Base-by-base conservation (phyloP, 129 eudicot species). In the Ambrosia artemisiifolia region DNA sequence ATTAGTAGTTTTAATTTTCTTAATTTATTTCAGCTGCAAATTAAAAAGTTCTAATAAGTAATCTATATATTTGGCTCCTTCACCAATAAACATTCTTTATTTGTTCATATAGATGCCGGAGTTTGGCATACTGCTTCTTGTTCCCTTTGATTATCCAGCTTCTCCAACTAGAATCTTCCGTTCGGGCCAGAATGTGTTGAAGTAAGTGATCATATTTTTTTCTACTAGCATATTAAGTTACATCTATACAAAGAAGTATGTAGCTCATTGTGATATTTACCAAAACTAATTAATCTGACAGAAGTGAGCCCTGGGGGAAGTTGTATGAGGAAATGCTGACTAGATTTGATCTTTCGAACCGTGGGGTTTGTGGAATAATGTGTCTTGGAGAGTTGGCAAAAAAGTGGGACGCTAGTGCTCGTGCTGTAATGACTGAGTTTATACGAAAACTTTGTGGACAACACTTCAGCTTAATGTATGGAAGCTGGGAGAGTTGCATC, bases 401-500 rank as follows among this genome's bases (percentile, higher is more conserved):
- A 63, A 51, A 32, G 0, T 84, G 88, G 88, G 82, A 84, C 68
- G 77, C 38, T 48, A 60, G 71, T 65, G 71, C 78, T 18, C 82
- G 74, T 0, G 53, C 63, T 0, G 83, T 77, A 3, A 46, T 71
- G 35, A 49, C 65, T 3, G 85, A 72, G 34, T 80, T 54, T 38
- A 79, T 78, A 20, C 34, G 33, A 35, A 33, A 13, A 64, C 34
- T 14, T 12, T 83, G 88, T 9, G 80, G 72, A 2, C 16, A 33
- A 30, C 35, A 72, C 71, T 72, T 61, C 77, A 46, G 62, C 20
- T 7, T 11, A 6, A 49, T 1, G 13, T 28, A 47, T 48, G 77
- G 77, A 61, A 61, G 12, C 6, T 73, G 77, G 77, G 62, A 73
- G 53, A 32, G 30, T 35, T 70, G 74, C 44, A 36, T 35, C 2